Conservation (phyloP, 2,329 filamentous ascomycete species). For the Neophaeococcomyces mojaviensis region DNA sequence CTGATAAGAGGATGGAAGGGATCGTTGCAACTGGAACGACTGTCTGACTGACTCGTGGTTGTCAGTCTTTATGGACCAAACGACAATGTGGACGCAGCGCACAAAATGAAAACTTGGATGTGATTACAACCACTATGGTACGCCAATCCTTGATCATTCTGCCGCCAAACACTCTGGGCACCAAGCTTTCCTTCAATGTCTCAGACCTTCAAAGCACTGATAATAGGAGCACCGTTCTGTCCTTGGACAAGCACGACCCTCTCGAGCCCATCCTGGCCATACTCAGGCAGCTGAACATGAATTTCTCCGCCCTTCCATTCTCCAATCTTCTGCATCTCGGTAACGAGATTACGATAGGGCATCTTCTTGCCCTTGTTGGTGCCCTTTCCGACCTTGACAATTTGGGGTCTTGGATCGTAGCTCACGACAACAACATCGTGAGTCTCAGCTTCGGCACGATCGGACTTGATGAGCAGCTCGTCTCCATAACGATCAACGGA, state of each 20-base stretch:
- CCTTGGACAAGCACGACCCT: constrained; percentile 16
- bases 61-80: no score
- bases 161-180: background rate
- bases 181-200: background rate
- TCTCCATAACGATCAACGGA: constrained; percentile 13
- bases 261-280: constrained; percentile 12
- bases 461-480: constrained; percentile 13
- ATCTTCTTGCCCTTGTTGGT: constrained; percentile 18
- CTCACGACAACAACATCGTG: constrained; percentile 14
- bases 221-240: constrained; percentile 14
- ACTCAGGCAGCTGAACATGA: constrained; percentile 7
- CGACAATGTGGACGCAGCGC: no score
- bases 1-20: background rate
- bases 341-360: constrained; percentile 17
- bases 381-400: constrained; percentile 15
- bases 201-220: constrained; percentile 2
- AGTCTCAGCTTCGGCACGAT: constrained; percentile 12
- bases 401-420: constrained; percentile 13
- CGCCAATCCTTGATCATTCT: background rate
- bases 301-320: constrained; percentile 14
- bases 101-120: background rate
- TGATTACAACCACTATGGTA: no score
- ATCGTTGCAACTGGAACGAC: no score
- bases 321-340: constrained; percentile 16
- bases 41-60: background rate